These are phyloP conservation scores for Colletotrichum salicis DNA, from an alignment of 2,329 filamentous ascomycete species.

Conservation along the genomic window DNA sequence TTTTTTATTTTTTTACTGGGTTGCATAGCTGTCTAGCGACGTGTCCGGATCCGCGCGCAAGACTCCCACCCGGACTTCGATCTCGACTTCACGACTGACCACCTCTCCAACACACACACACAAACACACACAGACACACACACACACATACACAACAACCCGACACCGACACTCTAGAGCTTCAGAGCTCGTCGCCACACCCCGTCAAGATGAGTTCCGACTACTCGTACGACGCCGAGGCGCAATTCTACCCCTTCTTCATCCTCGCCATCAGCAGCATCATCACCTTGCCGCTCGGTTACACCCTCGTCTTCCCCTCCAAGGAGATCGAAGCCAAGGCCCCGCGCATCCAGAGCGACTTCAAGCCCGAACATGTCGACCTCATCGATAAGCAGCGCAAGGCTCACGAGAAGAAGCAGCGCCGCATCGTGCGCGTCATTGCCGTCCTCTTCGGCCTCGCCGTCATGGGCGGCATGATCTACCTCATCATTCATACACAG, in stretches of 20 bases:
- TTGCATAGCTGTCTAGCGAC: constrained; percentile 5
- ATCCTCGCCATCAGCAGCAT: constrained; percentile 90
- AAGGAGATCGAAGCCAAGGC: constrained; percentile 82
- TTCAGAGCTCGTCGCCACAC: constrained; percentile 41
- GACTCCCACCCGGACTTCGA: not conserved
- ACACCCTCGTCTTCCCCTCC: constrained; percentile 83
- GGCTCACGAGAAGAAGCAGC: constrained; percentile 89
- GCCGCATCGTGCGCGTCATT: constrained; percentile 85
- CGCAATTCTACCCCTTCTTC: constrained; percentile 99
- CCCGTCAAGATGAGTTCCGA: constrained; percentile 82
- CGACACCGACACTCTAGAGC: constrained; percentile 41
- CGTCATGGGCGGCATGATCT: constrained; percentile 89
- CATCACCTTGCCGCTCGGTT: constrained; percentile 90
- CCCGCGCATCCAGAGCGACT: constrained; percentile 83
- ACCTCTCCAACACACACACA: not conserved
- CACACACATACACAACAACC: not conserved
- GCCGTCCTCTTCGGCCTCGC: constrained; percentile 82
- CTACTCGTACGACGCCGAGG: constrained; percentile 98
- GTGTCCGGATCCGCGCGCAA: constrained; percentile 14
- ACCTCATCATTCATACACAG: constrained; percentile 85
- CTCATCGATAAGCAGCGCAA: constrained; percentile 84
- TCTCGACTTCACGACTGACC: constrained; percentile 18
- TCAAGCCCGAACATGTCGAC: constrained; percentile 83
- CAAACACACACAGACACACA: constrained; percentile 1
- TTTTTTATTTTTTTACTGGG: not conserved